Percentiles rank a stretch among this genome's conserved stretches.
Conservation (phyloP, 495 filamentous ascomycete genomes). For the Tuber melanosporum region DNA sequence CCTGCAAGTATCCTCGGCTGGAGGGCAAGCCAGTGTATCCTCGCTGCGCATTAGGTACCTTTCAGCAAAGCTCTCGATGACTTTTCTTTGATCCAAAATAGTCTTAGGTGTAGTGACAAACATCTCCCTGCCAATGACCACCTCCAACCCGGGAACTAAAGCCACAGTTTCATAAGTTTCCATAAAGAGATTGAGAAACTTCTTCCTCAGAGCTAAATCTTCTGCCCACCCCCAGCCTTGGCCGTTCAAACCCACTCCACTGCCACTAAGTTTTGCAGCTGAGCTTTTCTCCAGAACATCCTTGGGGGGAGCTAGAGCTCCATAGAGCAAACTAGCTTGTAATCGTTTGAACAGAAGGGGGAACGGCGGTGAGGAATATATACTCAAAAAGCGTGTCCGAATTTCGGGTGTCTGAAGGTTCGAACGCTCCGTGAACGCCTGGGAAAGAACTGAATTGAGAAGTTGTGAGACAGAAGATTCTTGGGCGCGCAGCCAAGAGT, state of each 20-base stretch:
- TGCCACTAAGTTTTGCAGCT: slow-evolving; percentile 25
- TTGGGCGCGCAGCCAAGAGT: slow-evolving; percentile 59
- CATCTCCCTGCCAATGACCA: slow-evolving; percentile 55
- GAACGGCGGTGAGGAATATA: slow-evolving; percentile 54
- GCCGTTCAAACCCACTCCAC: slow-evolving; percentile 20
- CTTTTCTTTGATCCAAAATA: slow-evolving; percentile 44
- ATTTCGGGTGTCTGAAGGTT: slow-evolving; percentile 28
- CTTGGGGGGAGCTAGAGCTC: slow-evolving; percentile 55
- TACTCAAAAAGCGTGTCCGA: slow-evolving; percentile 47
- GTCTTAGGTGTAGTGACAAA: slow-evolving; percentile 28
- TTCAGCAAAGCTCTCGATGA: slow-evolving; percentile 52
- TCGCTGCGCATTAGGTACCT: slow-evolving; percentile 56
- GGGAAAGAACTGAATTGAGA: slow-evolving; percentile 53
- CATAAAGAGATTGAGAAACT: slow-evolving; percentile 55
- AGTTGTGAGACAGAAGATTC: slow-evolving; percentile 58
- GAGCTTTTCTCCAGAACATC: slow-evolving; percentile 47
- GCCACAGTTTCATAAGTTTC: slow-evolving; percentile 52
- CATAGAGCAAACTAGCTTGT: slow-evolving; percentile 59
- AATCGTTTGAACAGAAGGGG: slow-evolving; percentile 54
- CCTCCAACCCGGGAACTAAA: slow-evolving; percentile 53
- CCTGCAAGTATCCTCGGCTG: slow-evolving; percentile 22
- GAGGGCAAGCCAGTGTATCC: slow-evolving; percentile 46
- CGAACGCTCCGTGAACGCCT: slow-evolving; percentile 29
- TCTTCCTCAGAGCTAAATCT: slow-evolving; percentile 55
- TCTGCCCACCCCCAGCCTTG: slow-evolving; percentile 47